Evolutionary conservation across 2,329 filamentous ascomycete species (phyloP), one percentile per base, ranked within the genome.

Genomic region (Botrytis paeoniae): DNA sequence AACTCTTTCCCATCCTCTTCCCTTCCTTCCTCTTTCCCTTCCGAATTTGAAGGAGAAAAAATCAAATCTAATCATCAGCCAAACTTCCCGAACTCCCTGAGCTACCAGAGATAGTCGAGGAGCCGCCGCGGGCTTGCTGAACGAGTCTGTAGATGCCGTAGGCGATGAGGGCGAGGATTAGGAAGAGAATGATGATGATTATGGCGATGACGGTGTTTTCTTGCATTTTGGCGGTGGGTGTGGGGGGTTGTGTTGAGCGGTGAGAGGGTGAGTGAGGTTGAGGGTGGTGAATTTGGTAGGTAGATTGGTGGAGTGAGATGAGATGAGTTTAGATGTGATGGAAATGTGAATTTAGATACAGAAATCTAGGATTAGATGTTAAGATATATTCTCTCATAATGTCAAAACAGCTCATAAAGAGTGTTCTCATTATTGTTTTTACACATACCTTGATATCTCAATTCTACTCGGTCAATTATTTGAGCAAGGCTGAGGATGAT

Each of bases 151-250:
- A 91, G 81, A 91, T 91, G 75, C 88, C 89, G 78, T 90, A 90
- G 12, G 87, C 86, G 72, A 91, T 88, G 74, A 84, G 82, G 71
- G 88, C 88, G 65, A 91, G 85, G 66, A 91, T 82, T 79, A 89
- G 81, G 83, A 91, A 91, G 77, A 91, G 85, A 72, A 91, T 81
- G 81, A 91, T 91, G 82, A 91, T 87, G 80, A 91, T 91, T 81
- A 91, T 85, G 78, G 89, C 89, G 81, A 91, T 91, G 79, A 88
- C 87, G 82, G 91, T 86, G 86, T 91, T 91, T 83, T 86, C 83
- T 81, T 91, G 88, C 86, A 88, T 90, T 77, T 77, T 84, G 80
- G 81, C 80, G 79, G 76, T 75, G 37, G 20, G 60, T 37, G 62
- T 73, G 14, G 48, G 60, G 29, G 25, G 51, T 48, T 22, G 45